Conservation (phyloP, 2,329 filamentous ascomycete genomes). For the Rhynchosporium secalis region DNA sequence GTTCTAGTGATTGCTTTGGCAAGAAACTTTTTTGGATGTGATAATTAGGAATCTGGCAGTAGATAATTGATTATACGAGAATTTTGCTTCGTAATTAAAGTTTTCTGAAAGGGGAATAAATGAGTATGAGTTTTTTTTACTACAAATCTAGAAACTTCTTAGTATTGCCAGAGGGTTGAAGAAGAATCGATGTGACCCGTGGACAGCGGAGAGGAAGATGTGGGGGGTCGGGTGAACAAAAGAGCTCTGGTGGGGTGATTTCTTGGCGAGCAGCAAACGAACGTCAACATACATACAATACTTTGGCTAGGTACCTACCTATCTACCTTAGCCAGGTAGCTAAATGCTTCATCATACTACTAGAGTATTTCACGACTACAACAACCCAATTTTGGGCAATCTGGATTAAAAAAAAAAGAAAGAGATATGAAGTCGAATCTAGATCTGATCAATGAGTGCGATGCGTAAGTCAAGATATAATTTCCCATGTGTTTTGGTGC, state of each 20-base stretch:
- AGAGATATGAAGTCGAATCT: conserved; percentile 43
- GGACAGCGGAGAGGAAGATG: not conserved
- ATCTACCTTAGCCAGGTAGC: not conserved
- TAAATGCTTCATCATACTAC: not conserved
- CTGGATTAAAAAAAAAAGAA: not conserved
- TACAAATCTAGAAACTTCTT: not conserved
- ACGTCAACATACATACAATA: too few relatives aligned
- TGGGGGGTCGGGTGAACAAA: too few relatives aligned
- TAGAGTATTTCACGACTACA: not conserved
- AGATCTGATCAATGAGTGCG: conserved; percentile 54
- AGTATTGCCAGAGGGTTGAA: not conserved
- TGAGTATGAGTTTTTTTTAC: too few relatives aligned
- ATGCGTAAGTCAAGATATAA: conserved; percentile 48
- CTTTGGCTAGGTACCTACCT: not conserved
- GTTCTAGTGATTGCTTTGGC: not conserved
- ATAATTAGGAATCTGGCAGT: not conserved
- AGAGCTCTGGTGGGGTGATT: conserved; percentile 14
- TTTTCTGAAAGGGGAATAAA: too few relatives aligned
- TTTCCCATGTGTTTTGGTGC: not conserved
- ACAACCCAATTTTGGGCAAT: not conserved
- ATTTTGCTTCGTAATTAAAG: too few relatives aligned
- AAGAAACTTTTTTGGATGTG: not conserved
- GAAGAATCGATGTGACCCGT: not conserved
- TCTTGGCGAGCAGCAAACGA: not conserved
- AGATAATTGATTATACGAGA: too few relatives aligned